A percentile compares a stretch with the other conserved stretches of the same genome.
These are phyloP conservation scores for Scleroderma bovista DNA, from an alignment of 768 basidiomycete genomes.

Conservation along the genomic window DNA sequence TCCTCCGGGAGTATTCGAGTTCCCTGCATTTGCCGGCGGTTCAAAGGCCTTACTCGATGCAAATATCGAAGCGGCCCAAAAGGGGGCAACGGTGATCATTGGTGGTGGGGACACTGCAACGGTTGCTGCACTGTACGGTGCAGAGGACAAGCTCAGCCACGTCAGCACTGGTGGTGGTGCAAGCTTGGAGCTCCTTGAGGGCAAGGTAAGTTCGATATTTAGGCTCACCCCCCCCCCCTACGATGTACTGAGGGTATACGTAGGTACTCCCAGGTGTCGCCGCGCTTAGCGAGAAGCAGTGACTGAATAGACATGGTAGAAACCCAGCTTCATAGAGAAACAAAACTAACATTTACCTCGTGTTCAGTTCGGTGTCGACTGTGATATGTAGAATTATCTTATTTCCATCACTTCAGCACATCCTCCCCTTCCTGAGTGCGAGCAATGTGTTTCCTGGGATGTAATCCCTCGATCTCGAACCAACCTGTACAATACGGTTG, in stretches of 20 bases:
- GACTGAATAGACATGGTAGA: conserved; percentile 5
- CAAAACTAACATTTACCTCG: not conserved
- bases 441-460: too few relatives aligned
- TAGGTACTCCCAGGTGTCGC: conserved; percentile 89
- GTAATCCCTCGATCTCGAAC: too few relatives aligned
- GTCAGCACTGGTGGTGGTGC: conserved; percentile 96
- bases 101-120: conserved; percentile 98
- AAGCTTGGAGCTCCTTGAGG: conserved; percentile 92
- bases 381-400: not conserved
- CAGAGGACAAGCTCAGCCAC: conserved; percentile 89
- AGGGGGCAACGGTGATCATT: conserved; percentile 89
- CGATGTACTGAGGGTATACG: conserved; percentile 11
- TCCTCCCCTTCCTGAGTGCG: too few relatives aligned
- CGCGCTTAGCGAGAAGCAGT: conserved; percentile 73
- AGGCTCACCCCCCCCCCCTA: not conserved
- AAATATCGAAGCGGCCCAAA: conserved; percentile 77
- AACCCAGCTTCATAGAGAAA: not conserved
- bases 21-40: conserved; percentile 83
- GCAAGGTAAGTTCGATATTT: conserved; percentile 61
- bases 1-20: conserved; percentile 97
- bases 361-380: not conserved
- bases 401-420: too few relatives aligned
- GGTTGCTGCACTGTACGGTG: conserved; percentile 77
- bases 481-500: too few relatives aligned
- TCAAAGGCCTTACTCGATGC: conserved; percentile 82